Conservation (phyloP, 208 protist species). For the Trypanosoma boissoni region DNA sequence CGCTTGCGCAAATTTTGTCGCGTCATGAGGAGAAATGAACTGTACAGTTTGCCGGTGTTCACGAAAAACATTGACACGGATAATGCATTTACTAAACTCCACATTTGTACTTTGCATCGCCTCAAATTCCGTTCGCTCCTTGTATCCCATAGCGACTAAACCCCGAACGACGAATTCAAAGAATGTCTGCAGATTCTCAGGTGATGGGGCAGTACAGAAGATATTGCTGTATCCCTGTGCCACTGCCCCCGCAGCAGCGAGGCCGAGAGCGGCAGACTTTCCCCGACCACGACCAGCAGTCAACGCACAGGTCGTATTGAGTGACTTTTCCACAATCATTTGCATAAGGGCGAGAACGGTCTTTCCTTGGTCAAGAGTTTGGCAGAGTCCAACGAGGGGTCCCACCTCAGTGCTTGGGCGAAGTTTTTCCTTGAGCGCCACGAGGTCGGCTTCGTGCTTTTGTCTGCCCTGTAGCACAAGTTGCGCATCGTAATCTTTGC, state of each 20-base stretch:
- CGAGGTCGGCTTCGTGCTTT: conserved; percentile 82
- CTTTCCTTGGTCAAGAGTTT: conserved; percentile 97
- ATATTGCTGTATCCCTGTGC: conserved; percentile 99
- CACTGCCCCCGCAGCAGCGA: conserved; percentile 96
- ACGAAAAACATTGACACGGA: conserved; percentile 97
- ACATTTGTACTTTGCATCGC: conserved; percentile 91
- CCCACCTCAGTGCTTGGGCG: conserved; percentile 82
- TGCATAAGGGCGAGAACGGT: conserved; percentile 97
- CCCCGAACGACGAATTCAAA: conserved; percentile 99
- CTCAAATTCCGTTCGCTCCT: conserved; percentile 98
- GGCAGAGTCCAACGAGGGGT: conserved; percentile 87
- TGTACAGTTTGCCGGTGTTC: conserved; percentile 98
- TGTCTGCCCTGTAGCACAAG: conserved; percentile 71
- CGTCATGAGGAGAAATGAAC: conserved; percentile 94
- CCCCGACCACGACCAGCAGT: conserved; percentile 98
- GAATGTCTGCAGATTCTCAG: conserved; percentile 98
- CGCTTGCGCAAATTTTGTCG: conserved; percentile 92
- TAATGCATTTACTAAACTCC: conserved; percentile 95
- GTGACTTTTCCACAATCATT: conserved; percentile 95
- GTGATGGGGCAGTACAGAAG: conserved; percentile 98
- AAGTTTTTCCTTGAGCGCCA: conserved; percentile 75
- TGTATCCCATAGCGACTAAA: conserved; percentile 95
- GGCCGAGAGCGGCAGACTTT: conserved; percentile 95
- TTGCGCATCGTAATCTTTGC: conserved; percentile 48
- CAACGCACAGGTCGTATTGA: conserved; percentile 95